Evolutionary conservation across 2,329 filamentous ascomycete genomes (phyloP).

Genomic region (Fusarium staphyleae): DNA sequence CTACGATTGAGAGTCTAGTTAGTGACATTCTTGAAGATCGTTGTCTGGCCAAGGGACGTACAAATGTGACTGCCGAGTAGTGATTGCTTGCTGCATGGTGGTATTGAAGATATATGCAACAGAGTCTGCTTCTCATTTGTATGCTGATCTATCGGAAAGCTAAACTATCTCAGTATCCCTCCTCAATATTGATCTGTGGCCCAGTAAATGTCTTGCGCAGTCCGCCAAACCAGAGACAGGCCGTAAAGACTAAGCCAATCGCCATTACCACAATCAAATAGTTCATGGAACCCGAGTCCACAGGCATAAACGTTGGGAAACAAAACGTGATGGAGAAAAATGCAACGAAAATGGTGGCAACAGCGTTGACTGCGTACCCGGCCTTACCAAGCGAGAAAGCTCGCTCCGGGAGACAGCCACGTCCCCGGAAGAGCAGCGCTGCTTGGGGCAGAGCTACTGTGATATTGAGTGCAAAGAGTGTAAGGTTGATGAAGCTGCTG

Average conservation of each 20-base stretch:
- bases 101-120: no score
- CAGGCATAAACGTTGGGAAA: conserved; percentile 33
- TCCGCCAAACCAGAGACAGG: conserved; percentile 28
- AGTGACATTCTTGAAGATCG: no score
- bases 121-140: no score
- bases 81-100: no score
- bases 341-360: conserved; percentile 32
- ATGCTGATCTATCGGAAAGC: no score
- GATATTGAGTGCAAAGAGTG: conserved; percentile 38
- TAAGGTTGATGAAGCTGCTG: conserved; percentile 38
- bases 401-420: conserved; percentile 34
- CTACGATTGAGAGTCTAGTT: no score
- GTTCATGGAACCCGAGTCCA: conserved; percentile 35
- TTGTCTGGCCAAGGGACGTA: no score
- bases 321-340: conserved; percentile 39
- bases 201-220: conserved; percentile 35
- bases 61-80: no score
- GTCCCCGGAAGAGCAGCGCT: conserved; percentile 33
- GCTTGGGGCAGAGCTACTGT: conserved; percentile 37
- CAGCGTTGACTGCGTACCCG: conserved; percentile 32
- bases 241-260: conserved; percentile 29
- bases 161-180: not conserved
- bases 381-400: conserved; percentile 37
- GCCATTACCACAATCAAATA: conserved; percentile 39
- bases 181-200: conserved; percentile 15